Conservation (phyloP, 148 eudicot species). For the Rhododendron vialii region DNA sequence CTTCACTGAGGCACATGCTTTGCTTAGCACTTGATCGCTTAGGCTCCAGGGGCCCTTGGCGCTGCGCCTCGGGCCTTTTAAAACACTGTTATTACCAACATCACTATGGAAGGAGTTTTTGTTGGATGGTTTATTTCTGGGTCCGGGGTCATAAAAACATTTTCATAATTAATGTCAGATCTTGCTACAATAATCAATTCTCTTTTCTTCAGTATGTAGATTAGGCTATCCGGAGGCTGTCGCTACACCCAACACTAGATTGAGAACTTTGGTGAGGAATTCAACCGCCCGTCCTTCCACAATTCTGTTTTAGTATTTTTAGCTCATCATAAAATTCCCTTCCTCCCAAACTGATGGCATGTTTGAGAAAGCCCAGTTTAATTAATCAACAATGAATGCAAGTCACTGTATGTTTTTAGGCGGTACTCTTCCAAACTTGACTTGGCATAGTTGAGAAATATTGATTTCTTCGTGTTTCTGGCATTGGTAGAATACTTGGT, state of each 20-base stretch:
- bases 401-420: background rate
- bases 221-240: too few species aligned
- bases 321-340: too few species aligned
- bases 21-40: too few species aligned
- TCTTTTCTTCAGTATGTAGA: background rate
- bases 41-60: too few species aligned
- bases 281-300: background rate
- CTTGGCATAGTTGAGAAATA: background rate
- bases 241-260: background rate
- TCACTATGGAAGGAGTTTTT: background rate
- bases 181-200: background rate
- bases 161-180: background rate
- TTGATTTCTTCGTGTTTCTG: background rate
- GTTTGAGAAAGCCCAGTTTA: background rate
- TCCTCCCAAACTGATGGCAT: background rate
- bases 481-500: background rate
- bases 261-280: background rate
- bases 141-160: background rate
- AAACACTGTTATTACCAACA: background rate
- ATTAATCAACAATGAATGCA: background rate
- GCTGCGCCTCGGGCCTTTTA: background rate
- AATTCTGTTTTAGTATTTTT: too few species aligned
- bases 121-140: background rate
- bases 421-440: background rate
- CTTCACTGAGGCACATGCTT: too few species aligned